A percentile compares a stretch with the other conserved stretches of the same genome.
Conservation (phyloP, 2,329 filamentous ascomycete genomes). For the Ophiocordyceps camponoti-leonardi region DNA sequence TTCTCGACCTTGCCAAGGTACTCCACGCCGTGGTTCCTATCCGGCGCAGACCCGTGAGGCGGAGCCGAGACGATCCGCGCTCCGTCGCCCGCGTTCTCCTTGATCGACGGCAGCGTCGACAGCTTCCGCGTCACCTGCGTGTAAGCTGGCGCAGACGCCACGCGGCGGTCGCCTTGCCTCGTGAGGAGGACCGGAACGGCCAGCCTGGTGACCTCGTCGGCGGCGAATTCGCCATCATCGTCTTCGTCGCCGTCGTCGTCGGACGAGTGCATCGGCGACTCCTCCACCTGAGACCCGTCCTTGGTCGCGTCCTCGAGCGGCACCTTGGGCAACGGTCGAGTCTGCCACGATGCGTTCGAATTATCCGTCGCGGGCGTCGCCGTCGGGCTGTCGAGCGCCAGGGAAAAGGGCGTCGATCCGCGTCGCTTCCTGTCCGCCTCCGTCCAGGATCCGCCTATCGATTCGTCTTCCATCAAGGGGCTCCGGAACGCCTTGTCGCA, state of each 20-base stretch:
- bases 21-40: slow-evolving; percentile 18
- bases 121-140: slow-evolving; percentile 19
- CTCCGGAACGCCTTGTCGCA: slow-evolving; percentile 87
- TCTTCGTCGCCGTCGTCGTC: slow-evolving; percentile 10
- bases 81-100: slow-evolving; percentile 24
- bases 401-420: slow-evolving; percentile 24
- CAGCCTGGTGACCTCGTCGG: slow-evolving; percentile 11
- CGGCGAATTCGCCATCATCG: slow-evolving; percentile 5
- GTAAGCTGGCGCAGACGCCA: slow-evolving; percentile 33
- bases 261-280: slow-evolving; percentile 8
- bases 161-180: slow-evolving; percentile 23
- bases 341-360: slow-evolving; percentile 23
- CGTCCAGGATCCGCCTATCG: slow-evolving; percentile 15
- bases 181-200: slow-evolving; percentile 14
- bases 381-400: slow-evolving; percentile 19
- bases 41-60: slow-evolving; percentile 12
- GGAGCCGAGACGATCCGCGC: slow-evolving; percentile 29
- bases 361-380: slow-evolving; percentile 12
- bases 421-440: slow-evolving; percentile 14
- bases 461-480: slow-evolving; percentile 25
- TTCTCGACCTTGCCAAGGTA: slow-evolving; percentile 28
- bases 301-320: slow-evolving; percentile 13
- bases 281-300: slow-evolving; percentile 4
- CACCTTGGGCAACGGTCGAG: slow-evolving; percentile 33
- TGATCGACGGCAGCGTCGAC: slow-evolving; percentile 29